Evolutionary conservation across 2,329 filamentous ascomycete genomes (phyloP).

Genomic region (Aspergillus thermomutatus): DNA sequence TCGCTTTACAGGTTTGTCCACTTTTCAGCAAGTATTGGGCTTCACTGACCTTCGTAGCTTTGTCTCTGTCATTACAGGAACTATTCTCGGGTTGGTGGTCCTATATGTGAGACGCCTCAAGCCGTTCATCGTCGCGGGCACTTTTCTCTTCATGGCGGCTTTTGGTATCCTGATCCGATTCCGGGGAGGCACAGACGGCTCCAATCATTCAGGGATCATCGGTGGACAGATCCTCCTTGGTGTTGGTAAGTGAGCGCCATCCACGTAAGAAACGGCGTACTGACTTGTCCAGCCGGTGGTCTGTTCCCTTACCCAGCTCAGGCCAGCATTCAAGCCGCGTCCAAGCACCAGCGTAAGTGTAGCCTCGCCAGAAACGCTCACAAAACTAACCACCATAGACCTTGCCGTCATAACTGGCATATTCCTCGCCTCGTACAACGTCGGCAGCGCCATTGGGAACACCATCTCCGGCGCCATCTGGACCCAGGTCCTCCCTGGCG

Average conservation of each 20-base stretch:
- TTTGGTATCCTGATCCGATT: slow-evolving; percentile 63
- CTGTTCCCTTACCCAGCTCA: slow-evolving; percentile 57
- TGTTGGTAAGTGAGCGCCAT: slow-evolving; percentile 39
- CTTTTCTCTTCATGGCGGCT: slow-evolving; percentile 60
- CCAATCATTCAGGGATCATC: slow-evolving; percentile 56
- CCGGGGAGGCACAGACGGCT: slow-evolving; percentile 49
- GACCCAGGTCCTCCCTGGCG: slow-evolving; percentile 54
- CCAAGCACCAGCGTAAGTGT: slow-evolving; percentile 45
- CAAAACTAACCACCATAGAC: slow-evolving; percentile 29
- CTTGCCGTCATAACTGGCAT: slow-evolving; percentile 63
- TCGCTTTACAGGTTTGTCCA: slow-evolving; percentile 51
- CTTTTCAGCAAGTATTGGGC: background rate
- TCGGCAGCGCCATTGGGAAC: slow-evolving; percentile 60
- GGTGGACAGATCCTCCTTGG: slow-evolving; percentile 62
- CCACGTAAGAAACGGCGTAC: background rate
- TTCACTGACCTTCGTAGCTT: slow-evolving; percentile 31
- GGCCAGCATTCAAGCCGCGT: slow-evolving; percentile 50
- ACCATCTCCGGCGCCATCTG: slow-evolving; percentile 61
- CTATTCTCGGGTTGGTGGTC: slow-evolving; percentile 56
- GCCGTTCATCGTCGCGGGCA: slow-evolving; percentile 60
- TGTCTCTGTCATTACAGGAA: slow-evolving; percentile 56
- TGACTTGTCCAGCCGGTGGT: slow-evolving; percentile 46
- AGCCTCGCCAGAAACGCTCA: background rate
- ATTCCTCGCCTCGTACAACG: slow-evolving; percentile 61
- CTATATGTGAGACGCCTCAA: slow-evolving; percentile 59